Percentiles rank a stretch among this genome's conserved stretches.
These are phyloP conservation scores for Globisporangium uncinulatum DNA, from an alignment of 352 stramenopile genomes.

Conservation along the genomic window DNA sequence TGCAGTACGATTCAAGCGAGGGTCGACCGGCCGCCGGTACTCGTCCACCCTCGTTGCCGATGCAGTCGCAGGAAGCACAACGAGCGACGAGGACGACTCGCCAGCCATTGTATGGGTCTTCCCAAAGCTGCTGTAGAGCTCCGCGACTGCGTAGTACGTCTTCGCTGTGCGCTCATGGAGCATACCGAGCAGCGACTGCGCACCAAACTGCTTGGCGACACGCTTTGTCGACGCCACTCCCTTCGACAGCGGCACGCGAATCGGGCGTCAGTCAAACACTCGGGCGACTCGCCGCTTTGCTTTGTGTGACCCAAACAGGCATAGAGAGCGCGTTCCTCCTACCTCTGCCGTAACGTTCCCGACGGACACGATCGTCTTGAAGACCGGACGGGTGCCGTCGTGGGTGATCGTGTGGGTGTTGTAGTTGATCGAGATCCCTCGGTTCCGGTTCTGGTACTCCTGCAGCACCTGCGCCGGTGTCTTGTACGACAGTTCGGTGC, in stretches of 20 bases:
- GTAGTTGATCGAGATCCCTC: constrained; percentile 77
- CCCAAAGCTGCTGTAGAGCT: constrained; percentile 57
- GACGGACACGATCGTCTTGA: constrained; percentile 77
- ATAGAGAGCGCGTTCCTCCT: constrained; percentile 5
- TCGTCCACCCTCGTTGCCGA: background rate
- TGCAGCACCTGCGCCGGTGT: constrained; percentile 82
- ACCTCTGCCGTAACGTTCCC: constrained; percentile 68
- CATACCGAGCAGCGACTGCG: constrained; percentile 61
- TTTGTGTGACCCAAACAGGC: no score
- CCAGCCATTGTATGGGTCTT: constrained; percentile 25
- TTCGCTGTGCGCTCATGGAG: constrained; percentile 46
- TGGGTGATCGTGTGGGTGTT: constrained; percentile 54
- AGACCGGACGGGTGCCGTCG: constrained; percentile 47
- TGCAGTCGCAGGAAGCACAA: constrained; percentile 5
- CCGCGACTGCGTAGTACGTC: constrained; percentile 59
- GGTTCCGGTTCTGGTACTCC: constrained; percentile 80
- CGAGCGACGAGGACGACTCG: constrained; percentile 17
- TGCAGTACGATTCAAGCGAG: constrained; percentile 19
- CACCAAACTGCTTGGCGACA: constrained; percentile 72
- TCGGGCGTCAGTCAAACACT: background rate
- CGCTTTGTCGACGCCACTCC: constrained; percentile 75
- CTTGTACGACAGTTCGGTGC: constrained; percentile 74
- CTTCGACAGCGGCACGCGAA: constrained; percentile 16
- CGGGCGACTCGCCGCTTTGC: background rate
- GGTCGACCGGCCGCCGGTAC: constrained; percentile 19